Evolutionary conservation across 352 stramenopile species (phyloP), one percentile per base, ranked within the genome.

Genomic region (Phytophthora podocarpi): DNA sequence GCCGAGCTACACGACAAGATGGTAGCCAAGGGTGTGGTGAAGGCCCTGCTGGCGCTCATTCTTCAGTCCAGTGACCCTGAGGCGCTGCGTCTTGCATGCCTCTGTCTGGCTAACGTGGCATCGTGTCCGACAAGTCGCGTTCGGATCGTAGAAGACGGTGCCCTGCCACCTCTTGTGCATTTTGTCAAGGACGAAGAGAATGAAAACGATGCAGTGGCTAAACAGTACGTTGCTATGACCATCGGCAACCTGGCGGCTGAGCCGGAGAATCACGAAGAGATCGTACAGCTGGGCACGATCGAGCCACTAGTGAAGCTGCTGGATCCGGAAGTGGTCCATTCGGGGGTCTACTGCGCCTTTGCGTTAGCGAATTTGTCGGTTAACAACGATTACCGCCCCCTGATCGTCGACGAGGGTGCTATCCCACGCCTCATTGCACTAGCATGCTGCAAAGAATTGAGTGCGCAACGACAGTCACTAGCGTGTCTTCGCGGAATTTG

Each of bases 171-270:
- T 18, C 68, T 99, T 7, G 81, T 99, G 18, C 68, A 91, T 20
- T 98, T 98, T 52, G 83, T 98, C 35, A 86, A 87, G 27, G 87
- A 97, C 51, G 68, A 90, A 10, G 80, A 93, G 9, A 80, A 70
- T 24, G 93, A 99, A 65, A 82, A 89, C 24, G 65, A 75, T 40
- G 41, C 40, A 28, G 90, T 98, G 47, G 93, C 87, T n/a, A 85
- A 94, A 54, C 95, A 98, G 66, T 99, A 98, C 52, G 82, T 93
- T 24, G 96, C 97, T 2, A 98, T 99, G 93, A 85, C 85, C 12
- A 77, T 99, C 32, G 97, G 97, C 5, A 99, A 99, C 61, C 60
- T 99, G 42, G 91, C 97, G 2, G 94, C 94, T 9, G 94, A 99
- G 39, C 85, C 89, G 0, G 91, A 96, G 27, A 98, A 96, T 51